phyloP scores from a whole-genome alignment of 345 rosid species.

The Populus euphratica region DNA sequence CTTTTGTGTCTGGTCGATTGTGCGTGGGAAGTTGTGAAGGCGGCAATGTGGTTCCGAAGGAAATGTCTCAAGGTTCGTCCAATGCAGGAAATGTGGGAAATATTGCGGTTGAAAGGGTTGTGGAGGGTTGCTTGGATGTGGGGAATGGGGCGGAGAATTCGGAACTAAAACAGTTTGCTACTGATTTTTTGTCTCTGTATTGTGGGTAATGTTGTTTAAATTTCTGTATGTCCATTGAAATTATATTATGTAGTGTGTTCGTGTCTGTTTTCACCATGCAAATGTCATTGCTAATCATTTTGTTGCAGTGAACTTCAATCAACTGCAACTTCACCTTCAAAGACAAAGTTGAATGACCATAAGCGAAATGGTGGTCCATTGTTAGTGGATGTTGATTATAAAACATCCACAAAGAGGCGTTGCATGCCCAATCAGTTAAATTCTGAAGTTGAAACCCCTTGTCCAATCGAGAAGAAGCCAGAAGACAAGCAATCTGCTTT shows the following conservation, averaged over 20 bases:
- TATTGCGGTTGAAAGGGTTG: constrained; percentile 27
- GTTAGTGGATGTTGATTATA: constrained; percentile 33
- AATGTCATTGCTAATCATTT: neutral
- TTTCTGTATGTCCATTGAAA: neutral
- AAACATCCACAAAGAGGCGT: constrained; percentile 49
- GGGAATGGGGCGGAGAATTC: constrained; percentile 32
- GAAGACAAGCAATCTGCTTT: constrained; percentile 35
- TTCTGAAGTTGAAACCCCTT: constrained; percentile 24
- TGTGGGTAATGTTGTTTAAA: constrained; percentile 56
- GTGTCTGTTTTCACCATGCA: neutral
- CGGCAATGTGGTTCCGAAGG: constrained; percentile 29
- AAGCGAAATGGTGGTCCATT: constrained; percentile 56
- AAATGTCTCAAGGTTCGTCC: constrained; percentile 30
- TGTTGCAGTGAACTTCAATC: constrained; percentile 58
- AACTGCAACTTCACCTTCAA: constrained; percentile 42
- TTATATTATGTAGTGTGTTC: constrained; percentile 3
- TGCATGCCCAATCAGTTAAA: constrained; percentile 28
- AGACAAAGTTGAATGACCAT: constrained; percentile 36
- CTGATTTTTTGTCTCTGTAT: constrained; percentile 80
- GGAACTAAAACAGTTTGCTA: constrained; percentile 70
- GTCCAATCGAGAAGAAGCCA: constrained; percentile 35
- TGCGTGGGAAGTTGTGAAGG: constrained; percentile 23
- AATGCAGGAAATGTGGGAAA: constrained; percentile 34
- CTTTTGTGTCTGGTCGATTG: constrained; percentile 19
- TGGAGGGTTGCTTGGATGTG: constrained; percentile 21